Base-by-base conservation (phyloP, 495 filamentous ascomycete species). In the Aspergillus heteromorphus region DNA sequence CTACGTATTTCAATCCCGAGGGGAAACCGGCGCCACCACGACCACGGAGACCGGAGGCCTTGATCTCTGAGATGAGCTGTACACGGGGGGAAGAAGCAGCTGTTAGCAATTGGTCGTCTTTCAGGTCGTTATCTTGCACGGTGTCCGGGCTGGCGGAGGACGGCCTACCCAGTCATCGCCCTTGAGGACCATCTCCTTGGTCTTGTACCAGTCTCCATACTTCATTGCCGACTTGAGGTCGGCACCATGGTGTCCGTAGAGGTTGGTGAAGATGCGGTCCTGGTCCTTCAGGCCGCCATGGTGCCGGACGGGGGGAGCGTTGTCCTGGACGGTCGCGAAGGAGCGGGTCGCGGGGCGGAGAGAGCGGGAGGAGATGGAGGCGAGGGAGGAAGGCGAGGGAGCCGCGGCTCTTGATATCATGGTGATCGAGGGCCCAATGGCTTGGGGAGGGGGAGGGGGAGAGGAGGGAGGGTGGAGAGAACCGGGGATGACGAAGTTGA, bases 151-250 rank as follows among this genome's bases (percentile, higher is more conserved):
- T 41, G 18, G 19, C 21, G 40, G 20, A 18, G 50, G 25, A 21
- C 38, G 20, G 65, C 79, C 60, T 73, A 88, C 86, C 93, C 93
- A 98, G 65, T 98, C 93, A 73, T 98, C 86, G 49, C 93, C 93
- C 79, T 98, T 97, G 58, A 89, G 70, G 49, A 98, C 70, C 43
- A 98, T 98, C 72, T 98, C 93, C 81, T 98, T 98, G 47, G 93
- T 98, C 79, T 92, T 95, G 76, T 98, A 82, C 93, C 93, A 98
- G 72, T 98, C 95, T 62, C 93, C 93, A 79, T 92, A 95, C 76
- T 95, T 96, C 89, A 87, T 90, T n/a, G 93, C 90, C 56, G 80
- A 86, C 79, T 92, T 91, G 52, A 98, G 73, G 76, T 97, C 92
- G 41, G 88, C 78, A 25, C 89, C 89, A 80, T 88, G 91, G 63